Evolutionary conservation across 1,284 basidiomycete genomes (phyloP).

Genomic region (Erythrobasidium hasegawianum): DNA sequence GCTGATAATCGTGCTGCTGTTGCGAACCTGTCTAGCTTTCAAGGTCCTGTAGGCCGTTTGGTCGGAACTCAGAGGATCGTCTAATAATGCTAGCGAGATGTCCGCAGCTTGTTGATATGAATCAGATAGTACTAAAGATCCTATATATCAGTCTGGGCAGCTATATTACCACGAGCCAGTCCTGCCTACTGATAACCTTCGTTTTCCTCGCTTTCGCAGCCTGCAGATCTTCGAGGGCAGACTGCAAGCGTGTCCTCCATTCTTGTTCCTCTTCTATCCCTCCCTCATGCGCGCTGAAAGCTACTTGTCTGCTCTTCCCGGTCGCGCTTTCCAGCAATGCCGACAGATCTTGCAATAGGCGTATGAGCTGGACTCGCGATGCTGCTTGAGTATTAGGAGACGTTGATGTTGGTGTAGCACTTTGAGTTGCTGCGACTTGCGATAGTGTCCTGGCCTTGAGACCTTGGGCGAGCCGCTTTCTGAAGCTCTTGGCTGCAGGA

Average conservation of each 20-base stretch:
- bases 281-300: slow-evolving; percentile 13
- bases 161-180: not conserved
- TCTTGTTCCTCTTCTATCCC: slow-evolving; percentile 27
- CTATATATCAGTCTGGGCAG: not conserved
- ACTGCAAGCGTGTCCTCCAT: slow-evolving; percentile 20
- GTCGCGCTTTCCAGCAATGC: not conserved
- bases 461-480: too few relatives aligned
- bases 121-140: slow-evolving; percentile 6
- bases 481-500: too few relatives aligned
- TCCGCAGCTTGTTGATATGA: slow-evolving; percentile 18
- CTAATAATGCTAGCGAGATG: slow-evolving; percentile 22
- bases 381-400: not conserved
- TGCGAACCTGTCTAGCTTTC: not conserved
- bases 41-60: not conserved
- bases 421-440: too few relatives aligned
- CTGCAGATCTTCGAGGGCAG: not conserved
- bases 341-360: not conserved
- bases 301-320: slow-evolving; percentile 14
- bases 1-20: not conserved
- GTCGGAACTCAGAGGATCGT: slow-evolving; percentile 23
- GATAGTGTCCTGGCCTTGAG: too few relatives aligned
- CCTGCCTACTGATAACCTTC: not conserved
- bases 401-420: too few relatives aligned
- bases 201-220: not conserved
- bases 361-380: not conserved